phyloP scores from a whole-genome alignment of 208 protist genomes.

The Spongospora subterranea region DNA sequence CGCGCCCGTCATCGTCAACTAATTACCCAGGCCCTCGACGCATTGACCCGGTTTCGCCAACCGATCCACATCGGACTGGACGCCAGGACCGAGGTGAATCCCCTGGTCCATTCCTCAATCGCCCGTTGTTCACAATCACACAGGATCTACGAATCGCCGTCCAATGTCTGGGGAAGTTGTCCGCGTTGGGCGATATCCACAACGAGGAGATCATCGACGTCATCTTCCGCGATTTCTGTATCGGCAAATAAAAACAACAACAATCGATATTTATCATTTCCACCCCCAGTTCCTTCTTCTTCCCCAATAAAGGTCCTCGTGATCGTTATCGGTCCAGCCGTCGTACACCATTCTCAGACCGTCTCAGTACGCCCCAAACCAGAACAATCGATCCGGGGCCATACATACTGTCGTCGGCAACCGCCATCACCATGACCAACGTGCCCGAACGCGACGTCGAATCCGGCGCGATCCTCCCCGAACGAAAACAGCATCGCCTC shows the following conservation, averaged over 20 bases:
- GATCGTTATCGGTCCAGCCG: too few species aligned
- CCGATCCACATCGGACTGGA: neutral
- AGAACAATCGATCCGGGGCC: too few species aligned
- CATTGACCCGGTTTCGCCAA: neutral
- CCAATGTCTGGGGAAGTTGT: neutral
- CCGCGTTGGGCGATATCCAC: neutral
- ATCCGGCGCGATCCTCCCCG: too few species aligned
- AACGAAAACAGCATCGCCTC: too few species aligned
- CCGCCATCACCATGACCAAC: too few species aligned
- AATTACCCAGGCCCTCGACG: neutral
- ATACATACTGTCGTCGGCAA: too few species aligned
- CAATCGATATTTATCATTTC: too few species aligned
- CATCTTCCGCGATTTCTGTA: constrained; percentile 48
- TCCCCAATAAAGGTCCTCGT: too few species aligned
- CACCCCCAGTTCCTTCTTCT: too few species aligned
- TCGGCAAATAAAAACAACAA: constrained; percentile 43
- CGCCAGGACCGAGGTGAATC: neutral
- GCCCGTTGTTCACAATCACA: neutral
- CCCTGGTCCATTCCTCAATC: neutral
- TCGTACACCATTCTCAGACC: too few species aligned
- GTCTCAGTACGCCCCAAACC: too few species aligned
- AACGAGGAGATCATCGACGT: constrained; percentile 43
- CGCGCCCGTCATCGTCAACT: neutral
- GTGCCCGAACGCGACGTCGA: too few species aligned
- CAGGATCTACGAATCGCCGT: constrained; percentile 21